phyloP scores from a whole-genome alignment of 495 filamentous ascomycete species.

The Aspergillus biplanus region DNA sequence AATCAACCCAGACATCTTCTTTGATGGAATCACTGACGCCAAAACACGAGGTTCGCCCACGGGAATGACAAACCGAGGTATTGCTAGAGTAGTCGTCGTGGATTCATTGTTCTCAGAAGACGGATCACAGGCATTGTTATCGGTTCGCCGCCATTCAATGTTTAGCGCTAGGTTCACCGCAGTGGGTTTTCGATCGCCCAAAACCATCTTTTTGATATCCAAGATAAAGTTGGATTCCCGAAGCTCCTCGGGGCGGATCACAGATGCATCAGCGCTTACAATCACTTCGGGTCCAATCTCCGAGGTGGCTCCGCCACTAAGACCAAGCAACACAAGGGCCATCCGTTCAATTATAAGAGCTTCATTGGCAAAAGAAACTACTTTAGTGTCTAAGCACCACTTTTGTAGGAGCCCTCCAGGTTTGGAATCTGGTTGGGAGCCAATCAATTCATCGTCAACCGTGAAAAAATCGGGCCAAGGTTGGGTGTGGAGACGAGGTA shows the following conservation, averaged over 20 bases:
- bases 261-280: constrained; percentile 32
- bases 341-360: constrained; percentile 68
- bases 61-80: constrained; percentile 78
- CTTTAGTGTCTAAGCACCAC: constrained; percentile 73
- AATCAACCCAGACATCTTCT: constrained; percentile 45
- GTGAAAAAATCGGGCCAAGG: constrained; percentile 88
- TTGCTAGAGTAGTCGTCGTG: constrained; percentile 61
- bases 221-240: constrained; percentile 72
- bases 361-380: constrained; percentile 77
- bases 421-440: constrained; percentile 28
- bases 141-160: constrained; percentile 72
- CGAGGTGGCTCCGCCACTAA: constrained; percentile 58
- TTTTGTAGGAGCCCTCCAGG: constrained; percentile 73
- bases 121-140: constrained; percentile 17
- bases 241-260: constrained; percentile 65
- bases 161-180: constrained; percentile 74
- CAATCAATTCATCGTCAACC: constrained; percentile 43
- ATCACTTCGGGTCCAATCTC: constrained; percentile 44
- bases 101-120: constrained; percentile 21
- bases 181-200: constrained; percentile 78
- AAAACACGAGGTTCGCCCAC: constrained; percentile 88
- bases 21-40: constrained; percentile 58
- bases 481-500: constrained; percentile 72
- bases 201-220: constrained; percentile 66
- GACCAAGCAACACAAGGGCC: constrained; percentile 56